These are phyloP conservation scores for Crassisporium funariophilum DNA, from an alignment of 768 basidiomycete genomes.

Conservation along the genomic window DNA sequence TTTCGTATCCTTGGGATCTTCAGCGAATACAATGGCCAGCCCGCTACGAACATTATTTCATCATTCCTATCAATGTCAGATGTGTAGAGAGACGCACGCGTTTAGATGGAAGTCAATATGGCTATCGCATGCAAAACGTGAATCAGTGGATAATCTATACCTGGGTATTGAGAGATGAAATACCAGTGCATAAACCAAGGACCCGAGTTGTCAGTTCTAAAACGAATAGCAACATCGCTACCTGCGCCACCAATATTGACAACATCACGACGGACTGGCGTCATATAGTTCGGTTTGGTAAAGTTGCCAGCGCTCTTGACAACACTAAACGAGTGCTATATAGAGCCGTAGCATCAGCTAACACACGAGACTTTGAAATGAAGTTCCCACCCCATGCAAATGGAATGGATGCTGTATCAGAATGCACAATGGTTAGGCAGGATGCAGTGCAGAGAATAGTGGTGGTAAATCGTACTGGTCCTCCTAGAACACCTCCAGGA, in stretches of 20 bases:
- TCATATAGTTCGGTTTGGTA: slow-evolving; percentile 45
- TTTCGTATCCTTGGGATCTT: no score
- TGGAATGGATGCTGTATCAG: slow-evolving; percentile 42
- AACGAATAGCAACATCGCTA: slow-evolving; percentile 57
- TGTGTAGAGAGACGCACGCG: no score
- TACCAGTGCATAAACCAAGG: slow-evolving; percentile 57
- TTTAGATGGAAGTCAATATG: no score
- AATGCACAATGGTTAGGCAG: background rate
- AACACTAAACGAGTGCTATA: slow-evolving; percentile 41
- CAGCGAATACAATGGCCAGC: no score
- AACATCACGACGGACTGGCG: slow-evolving; percentile 58
- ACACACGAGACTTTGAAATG: background rate
- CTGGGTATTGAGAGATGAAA: no score
- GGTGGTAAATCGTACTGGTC: slow-evolving; percentile 36
- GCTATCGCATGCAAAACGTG: no score
- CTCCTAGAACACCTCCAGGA: slow-evolving; percentile 33
- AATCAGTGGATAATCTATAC: no score
- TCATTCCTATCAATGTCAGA: no score
- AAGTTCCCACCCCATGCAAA: slow-evolving; percentile 38
- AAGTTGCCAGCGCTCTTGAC: slow-evolving; percentile 36
- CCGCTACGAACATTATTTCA: no score
- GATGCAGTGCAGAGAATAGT: background rate
- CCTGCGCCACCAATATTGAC: slow-evolving; percentile 41
- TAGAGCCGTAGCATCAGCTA: no score
- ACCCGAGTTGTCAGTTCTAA: slow-evolving; percentile 67